Evolutionary conservation across 495 filamentous ascomycete species (phyloP), one percentile per base, ranked within the genome.

Genomic region (Penicillium canescens): DNA sequence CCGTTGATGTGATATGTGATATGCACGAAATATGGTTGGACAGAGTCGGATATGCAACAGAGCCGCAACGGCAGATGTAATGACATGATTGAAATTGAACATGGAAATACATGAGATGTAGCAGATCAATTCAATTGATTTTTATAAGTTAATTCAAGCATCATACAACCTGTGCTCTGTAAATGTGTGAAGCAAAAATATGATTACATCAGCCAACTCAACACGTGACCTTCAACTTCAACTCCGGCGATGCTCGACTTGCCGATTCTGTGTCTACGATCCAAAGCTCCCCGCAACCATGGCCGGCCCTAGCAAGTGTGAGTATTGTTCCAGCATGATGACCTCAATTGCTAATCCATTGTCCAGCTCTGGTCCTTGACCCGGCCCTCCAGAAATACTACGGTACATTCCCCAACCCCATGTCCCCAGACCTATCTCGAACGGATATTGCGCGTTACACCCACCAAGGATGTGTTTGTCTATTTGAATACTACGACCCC

Each of bases 301-400:
- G 75, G 75, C 75, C 62, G 75, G 75, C 56, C 75, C 73, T 56
- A 78, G 71, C 73, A 78, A 78, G 63, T 78, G 75, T 75, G 52
- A 63, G 73, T 65, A 0, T 18, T n/a, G 6, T 28, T 5, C 4
- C 3, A 9, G 12, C 34, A 33, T 42, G 18, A 13, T 31, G 0
- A 37, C 0, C 0, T n/a, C 28, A n/a, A 23, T 50, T 11, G 52
- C 55, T 52, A 50, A 58, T 31, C 41, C 46, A 46, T 56, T 55
- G 26, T 47, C 35, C 54, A 82, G 80, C 77, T 36, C 61, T 90
- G 71, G 68, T 83, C 70, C 70, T 87, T 77, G 90, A 94, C 78
- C 90, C 90, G 72, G 89, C 86, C 60, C 68, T 90, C 65, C 78
- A 86, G 74, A 88, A 86, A 79, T 85, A 87, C 69, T 82, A 81